A percentile compares a stretch with the other conserved stretches of the same genome.
Evolutionary conservation across 2,329 filamentous ascomycete genomes (phyloP).

Genomic region (Claviceps spartinae): DNA sequence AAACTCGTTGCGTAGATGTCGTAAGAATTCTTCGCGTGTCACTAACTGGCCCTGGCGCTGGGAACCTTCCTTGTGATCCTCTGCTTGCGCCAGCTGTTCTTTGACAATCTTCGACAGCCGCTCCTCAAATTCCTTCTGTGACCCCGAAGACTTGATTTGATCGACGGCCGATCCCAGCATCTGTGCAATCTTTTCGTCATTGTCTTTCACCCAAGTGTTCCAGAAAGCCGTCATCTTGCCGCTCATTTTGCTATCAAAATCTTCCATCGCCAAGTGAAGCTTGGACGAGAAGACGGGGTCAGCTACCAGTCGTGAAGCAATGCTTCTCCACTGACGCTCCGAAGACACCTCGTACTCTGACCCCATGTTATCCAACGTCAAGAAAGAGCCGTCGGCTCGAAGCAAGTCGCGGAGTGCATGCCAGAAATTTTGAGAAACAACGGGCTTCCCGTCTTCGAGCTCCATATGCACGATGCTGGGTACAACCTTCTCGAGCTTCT

Average conservation of each 20-base stretch:
- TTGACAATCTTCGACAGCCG: constrained; percentile 23
- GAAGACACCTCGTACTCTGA: constrained; percentile 27
- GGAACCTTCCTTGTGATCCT: constrained; percentile 12
- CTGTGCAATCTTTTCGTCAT: constrained; percentile 26
- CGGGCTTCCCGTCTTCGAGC: constrained; percentile 34
- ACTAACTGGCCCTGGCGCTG: constrained; percentile 22
- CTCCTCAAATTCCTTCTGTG: constrained; percentile 21
- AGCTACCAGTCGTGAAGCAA: constrained; percentile 27
- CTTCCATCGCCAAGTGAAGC: constrained; percentile 14
- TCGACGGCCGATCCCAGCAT: constrained; percentile 18
- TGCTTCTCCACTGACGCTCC: constrained; percentile 32
- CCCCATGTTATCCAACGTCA: constrained; percentile 29
- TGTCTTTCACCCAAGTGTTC: constrained; percentile 38
- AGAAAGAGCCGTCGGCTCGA: constrained; percentile 30
- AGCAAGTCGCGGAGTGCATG: constrained; percentile 46
- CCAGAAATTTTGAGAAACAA: constrained; percentile 53
- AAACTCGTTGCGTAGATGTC: constrained; percentile 27
- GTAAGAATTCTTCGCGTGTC: constrained; percentile 34
- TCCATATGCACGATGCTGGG: constrained; percentile 45
- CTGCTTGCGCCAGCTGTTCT: constrained; percentile 20
- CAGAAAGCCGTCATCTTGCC: constrained; percentile 27
- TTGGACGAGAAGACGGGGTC: constrained; percentile 18
- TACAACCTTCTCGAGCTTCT: constrained; percentile 34
- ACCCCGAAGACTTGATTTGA: constrained; percentile 21
- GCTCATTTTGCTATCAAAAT: constrained; percentile 15